Conservation (phyloP, 1,284 basidiomycete genomes). For the Puccinia coronata region DNA sequence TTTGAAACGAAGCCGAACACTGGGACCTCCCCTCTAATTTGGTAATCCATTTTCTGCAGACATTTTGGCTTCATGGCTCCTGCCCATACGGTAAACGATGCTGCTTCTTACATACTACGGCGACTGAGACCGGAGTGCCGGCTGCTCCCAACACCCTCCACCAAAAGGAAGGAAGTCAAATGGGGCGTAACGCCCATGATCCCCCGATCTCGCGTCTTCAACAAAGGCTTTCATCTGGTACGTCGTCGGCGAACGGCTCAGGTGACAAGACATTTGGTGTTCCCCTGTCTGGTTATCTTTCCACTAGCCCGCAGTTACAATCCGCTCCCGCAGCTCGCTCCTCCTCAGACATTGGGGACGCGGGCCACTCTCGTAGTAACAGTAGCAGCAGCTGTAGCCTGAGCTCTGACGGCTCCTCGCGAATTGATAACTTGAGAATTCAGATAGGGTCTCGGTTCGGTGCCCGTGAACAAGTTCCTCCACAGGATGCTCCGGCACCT, state of each 20-base stretch:
- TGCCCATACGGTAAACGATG: slow-evolving; percentile 48
- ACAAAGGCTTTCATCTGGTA: slow-evolving; percentile 10
- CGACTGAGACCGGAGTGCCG: background rate
- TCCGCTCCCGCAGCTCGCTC: background rate
- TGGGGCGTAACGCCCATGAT: slow-evolving; percentile 27
- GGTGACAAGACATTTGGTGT: background rate
- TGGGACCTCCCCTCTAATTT: too few species aligned
- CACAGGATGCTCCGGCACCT: slow-evolving; percentile 26
- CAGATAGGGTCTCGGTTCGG: slow-evolving; percentile 25
- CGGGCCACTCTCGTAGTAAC: slow-evolving; percentile 4
- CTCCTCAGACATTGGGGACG: background rate
- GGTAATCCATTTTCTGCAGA: too few species aligned
- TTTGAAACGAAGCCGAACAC: too few species aligned
- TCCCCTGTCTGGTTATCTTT: slow-evolving; percentile 5
- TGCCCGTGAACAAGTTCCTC: slow-evolving; percentile 32
- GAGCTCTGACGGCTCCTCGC: slow-evolving; percentile 8
- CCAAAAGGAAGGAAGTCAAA: background rate
- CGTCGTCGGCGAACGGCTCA: background rate
- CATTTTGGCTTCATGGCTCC: slow-evolving; percentile 47
- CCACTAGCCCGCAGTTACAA: slow-evolving; percentile 26
- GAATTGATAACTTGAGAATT: slow-evolving; percentile 14
- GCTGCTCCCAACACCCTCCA: background rate
- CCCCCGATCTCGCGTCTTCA: slow-evolving; percentile 37
- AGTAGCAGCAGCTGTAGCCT: slow-evolving; percentile 19
- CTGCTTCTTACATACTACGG: slow-evolving; percentile 42